Evolutionary conservation across 1,284 basidiomycete species (phyloP), one percentile per base, ranked within the genome.

Genomic region (Apiotrichum siamense): DNA sequence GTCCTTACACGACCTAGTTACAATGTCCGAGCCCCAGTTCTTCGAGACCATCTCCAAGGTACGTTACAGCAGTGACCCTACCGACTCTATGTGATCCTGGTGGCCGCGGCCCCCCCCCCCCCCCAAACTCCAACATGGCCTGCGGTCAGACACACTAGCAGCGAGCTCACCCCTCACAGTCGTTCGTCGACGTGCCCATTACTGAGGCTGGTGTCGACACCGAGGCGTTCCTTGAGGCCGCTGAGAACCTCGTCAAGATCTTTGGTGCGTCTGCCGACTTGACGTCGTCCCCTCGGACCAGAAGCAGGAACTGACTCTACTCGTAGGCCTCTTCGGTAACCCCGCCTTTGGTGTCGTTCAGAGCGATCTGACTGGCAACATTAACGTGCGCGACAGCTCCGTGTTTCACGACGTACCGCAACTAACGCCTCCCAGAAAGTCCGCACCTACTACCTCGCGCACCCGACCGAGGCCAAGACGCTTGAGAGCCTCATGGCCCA

Each of bases 181-280:
- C 88, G 23, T 97, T 90, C 70, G 83, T 83, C 63, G 87, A 96
- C 74, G 94, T 98, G 27, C 81, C 86, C 31, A 79, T 90, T 65
- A 89, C 86, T 56, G 85, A 89, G 62, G 80, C 79, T 59, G 93
- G 94, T 60, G 83, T 98, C 70, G 85, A 97, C 70, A 97, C 96
- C 4, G 72, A 81, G 38, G 78, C 80, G 39, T 99, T 98, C 78
- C 80, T 94, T 58, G 84, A 96, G 66, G 96, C 96, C 10, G 81
- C 88, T 3, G 82, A 89, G 62, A 92, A 90, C 39, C 80, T 99
- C 44, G 86, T 94, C 59, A 85, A 86, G 60, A 78, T 99, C 62
- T 97, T 98, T 70, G 87, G 92, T 94, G 63, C 55, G 83, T 74
- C 15, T 36, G 9, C 41, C 12, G 13, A 2, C 2, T 2, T 21